These are phyloP conservation scores for Cytospora piceicola DNA, from an alignment of 2,329 filamentous ascomycete species.

Conservation along the genomic window DNA sequence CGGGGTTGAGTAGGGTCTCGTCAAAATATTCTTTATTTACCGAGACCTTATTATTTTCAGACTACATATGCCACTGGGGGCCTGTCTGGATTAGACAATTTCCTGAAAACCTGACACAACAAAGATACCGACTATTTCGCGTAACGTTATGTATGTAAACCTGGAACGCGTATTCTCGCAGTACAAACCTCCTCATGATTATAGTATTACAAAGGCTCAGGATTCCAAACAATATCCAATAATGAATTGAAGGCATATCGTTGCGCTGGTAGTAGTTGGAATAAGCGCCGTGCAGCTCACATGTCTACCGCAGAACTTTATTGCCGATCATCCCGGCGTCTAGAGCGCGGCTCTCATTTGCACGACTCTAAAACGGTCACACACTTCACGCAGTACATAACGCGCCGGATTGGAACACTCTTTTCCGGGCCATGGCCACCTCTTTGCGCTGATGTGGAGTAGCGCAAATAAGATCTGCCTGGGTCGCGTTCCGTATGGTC, in stretches of 20 bases:
- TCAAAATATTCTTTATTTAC: not conserved
- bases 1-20: not conserved
- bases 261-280: not conserved
- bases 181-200: no score
- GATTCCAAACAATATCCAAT: no score
- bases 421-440: not conserved
- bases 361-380: not conserved
- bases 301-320: not conserved
- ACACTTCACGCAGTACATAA: not conserved
- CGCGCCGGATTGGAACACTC: not conserved
- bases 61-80: no score
- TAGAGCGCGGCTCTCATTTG: slow-evolving; percentile 28
- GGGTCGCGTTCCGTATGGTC: not conserved
- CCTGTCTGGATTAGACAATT: not conserved
- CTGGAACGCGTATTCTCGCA: no score
- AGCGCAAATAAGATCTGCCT: not conserved
- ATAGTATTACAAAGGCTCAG: no score
- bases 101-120: no score
- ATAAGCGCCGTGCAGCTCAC: not conserved
- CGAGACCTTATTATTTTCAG: not conserved
- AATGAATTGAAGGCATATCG: not conserved
- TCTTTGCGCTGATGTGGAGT: not conserved
- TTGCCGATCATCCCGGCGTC: slow-evolving; percentile 11
- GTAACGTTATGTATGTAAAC: not conserved
- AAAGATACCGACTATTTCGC: not conserved